Base-by-base conservation (phyloP, 208 protist genomes). In the Endotrypanum monterogeii region DNA sequence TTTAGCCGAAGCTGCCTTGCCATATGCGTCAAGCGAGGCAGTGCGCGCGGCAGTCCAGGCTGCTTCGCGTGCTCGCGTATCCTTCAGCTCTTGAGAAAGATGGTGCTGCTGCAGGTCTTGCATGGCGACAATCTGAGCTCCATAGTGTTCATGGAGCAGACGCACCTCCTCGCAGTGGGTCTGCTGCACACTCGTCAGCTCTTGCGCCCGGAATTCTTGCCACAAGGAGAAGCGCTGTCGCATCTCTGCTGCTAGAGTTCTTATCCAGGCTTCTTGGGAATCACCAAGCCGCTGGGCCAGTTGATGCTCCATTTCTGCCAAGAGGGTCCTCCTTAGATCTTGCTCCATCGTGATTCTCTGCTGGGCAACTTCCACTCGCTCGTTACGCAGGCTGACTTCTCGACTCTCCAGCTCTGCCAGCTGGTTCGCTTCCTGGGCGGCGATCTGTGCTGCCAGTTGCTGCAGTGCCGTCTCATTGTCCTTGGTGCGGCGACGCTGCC, bases 11-110 rank as follows among this genome's bases (percentile, higher is more conserved):
- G 57, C 76, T 0, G 68, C 62, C n/a, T 39, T 9, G 20, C 77
- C 58, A 54, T 62, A 72, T 46, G 23, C 35, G 28, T 76, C 76
- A 4, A 85, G 66, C 44, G 73, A 62, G 12, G 76, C 73, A 7
- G 58, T 57, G 25, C 56, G 69, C 28, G 32, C 63, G 32, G 70
- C 68, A 18, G 67, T 67, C 69, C 67, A 85, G 12, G 72, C 78
- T 23, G 23, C 35, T n/a, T 72, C 60, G 5, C 60, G 76, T 6
- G 69, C 67, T 0, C 18, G 54, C 71, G 73, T 81, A 25, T 56
- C 73, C 35, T 68, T 35, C 12, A 50, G 32, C 11, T 80, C 32
- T 23, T 74, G 30, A 5, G 61, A n/a, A 35, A 46, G 28, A 46
- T 62, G 55, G 25, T 44, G 67, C 6, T 63, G 62, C 30, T 74